Conservation (phyloP, 1,284 basidiomycete species). For the Trametes sp. region DNA sequence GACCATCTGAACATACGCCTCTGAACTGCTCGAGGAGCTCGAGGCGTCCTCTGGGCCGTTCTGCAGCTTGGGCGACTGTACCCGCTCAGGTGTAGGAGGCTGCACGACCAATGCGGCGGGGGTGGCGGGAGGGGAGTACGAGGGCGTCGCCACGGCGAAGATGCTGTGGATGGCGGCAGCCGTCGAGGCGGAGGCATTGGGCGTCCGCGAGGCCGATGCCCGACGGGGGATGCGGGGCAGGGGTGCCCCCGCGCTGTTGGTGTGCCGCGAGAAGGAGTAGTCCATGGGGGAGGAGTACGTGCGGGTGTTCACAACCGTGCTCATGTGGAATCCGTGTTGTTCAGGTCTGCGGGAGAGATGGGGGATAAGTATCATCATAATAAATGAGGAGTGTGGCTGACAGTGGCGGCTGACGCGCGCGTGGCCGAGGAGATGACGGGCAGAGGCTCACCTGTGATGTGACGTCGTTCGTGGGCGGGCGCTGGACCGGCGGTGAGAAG, state of each 20-base stretch:
- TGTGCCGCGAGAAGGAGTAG: constrained; percentile 48
- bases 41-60: constrained; percentile 17
- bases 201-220: constrained; percentile 38
- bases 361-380: constrained; percentile 10
- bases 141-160: constrained; percentile 26
- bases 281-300: constrained; percentile 33
- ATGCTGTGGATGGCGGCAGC: constrained; percentile 31
- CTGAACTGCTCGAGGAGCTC: constrained; percentile 41
- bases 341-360: constrained; percentile 19
- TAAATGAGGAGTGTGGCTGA: background rate
- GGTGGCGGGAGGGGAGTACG: constrained; percentile 35
- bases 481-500: constrained; percentile 24
- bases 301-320: constrained; percentile 27
- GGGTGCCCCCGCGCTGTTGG: constrained; percentile 61
- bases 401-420: background rate
- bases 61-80: constrained; percentile 15
- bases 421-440: background rate
- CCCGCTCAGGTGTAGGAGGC: constrained; percentile 39
- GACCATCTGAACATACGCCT: constrained; percentile 36
- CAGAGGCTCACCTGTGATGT: constrained; percentile 27
- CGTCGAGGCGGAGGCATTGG: constrained; percentile 21
- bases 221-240: constrained; percentile 64
- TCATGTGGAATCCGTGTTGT: constrained; percentile 29
- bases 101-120: constrained; percentile 39
- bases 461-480: constrained; percentile 23